Evolutionary conservation across 2,329 filamentous ascomycete genomes (phyloP).

Genomic region (Tolypocladium paradoxum): DNA sequence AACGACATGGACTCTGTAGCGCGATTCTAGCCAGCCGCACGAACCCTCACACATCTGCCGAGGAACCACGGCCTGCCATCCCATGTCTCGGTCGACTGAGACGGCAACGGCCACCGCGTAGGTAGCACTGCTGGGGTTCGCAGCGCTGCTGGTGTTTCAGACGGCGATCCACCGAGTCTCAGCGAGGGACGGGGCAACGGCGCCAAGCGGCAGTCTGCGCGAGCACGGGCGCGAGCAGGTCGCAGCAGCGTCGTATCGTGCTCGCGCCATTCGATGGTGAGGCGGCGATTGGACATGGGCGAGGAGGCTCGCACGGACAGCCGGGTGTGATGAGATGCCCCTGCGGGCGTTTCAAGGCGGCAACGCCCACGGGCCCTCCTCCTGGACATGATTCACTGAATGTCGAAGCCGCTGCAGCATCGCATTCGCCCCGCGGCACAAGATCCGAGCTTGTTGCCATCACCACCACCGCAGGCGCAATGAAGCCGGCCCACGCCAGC

Average conservation of each 20-base stretch:
- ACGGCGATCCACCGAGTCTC: neutral
- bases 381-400: neutral
- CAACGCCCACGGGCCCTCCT: neutral
- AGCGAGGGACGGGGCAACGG: neutral
- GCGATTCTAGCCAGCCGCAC: neutral
- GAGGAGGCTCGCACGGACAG: neutral
- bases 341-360: neutral
- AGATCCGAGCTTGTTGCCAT: neutral
- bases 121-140: neutral
- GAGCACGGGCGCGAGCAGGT: neutral
- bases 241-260: neutral
- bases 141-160: neutral
- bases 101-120: neutral
- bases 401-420: neutral
- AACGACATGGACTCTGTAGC: neutral
- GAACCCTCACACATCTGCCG: neutral
- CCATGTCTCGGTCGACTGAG: neutral
- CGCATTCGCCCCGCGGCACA: neutral
- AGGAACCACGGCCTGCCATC: neutral
- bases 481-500: slow-evolving; percentile 15
- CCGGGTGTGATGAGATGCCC: neutral
- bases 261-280: neutral
- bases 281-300: neutral
- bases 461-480: slow-evolving; percentile 5
- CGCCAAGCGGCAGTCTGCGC: neutral